phyloP scores from a whole-genome alignment of 1,284 basidiomycete species.

The Trichosporon inkin region DNA sequence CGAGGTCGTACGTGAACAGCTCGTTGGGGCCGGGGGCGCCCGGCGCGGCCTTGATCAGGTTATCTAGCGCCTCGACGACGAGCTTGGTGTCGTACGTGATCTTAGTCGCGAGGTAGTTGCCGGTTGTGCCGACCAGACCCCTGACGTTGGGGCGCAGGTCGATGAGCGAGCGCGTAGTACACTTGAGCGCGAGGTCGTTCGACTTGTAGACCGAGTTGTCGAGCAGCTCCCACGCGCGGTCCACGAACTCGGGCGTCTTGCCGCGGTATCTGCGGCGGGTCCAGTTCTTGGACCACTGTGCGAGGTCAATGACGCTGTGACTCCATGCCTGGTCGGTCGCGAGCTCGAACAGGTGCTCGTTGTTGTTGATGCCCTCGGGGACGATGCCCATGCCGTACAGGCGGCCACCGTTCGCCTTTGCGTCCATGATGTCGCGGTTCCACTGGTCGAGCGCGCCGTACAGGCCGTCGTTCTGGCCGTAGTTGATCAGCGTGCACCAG shows the following conservation, averaged over 20 bases:
- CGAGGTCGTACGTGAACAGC: slow-evolving; percentile 51
- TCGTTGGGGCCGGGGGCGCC: slow-evolving; percentile 29
- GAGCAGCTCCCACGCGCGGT: slow-evolving; percentile 51
- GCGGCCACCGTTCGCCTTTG: slow-evolving; percentile 6
- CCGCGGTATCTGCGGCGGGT: slow-evolving; percentile 49
- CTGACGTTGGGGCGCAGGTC: slow-evolving; percentile 47
- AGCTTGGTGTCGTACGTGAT: slow-evolving; percentile 52
- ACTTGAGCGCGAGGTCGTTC: slow-evolving; percentile 45
- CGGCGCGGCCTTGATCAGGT: slow-evolving; percentile 43
- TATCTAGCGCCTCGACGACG: slow-evolving; percentile 49
- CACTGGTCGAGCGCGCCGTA: slow-evolving; percentile 43
- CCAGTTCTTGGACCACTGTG: slow-evolving; percentile 47
- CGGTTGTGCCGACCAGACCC: slow-evolving; percentile 48
- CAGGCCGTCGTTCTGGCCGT: slow-evolving; percentile 53
- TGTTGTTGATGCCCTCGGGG: slow-evolving; percentile 54
- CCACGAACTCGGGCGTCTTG: slow-evolving; percentile 25
- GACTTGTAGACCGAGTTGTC: slow-evolving; percentile 52
- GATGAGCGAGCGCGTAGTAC: slow-evolving; percentile 52
- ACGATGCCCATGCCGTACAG: slow-evolving; percentile 50
- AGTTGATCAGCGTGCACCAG: slow-evolving; percentile 53
- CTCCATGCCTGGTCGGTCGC: slow-evolving; percentile 54
- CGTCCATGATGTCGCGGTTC: slow-evolving; percentile 10
- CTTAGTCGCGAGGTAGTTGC: slow-evolving; percentile 45
- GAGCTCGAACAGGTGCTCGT: slow-evolving; percentile 54
- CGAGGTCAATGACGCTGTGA: slow-evolving; percentile 40